Evolutionary conservation across 1,284 basidiomycete genomes (phyloP).

Genomic region (Agaricales sp.): DNA sequence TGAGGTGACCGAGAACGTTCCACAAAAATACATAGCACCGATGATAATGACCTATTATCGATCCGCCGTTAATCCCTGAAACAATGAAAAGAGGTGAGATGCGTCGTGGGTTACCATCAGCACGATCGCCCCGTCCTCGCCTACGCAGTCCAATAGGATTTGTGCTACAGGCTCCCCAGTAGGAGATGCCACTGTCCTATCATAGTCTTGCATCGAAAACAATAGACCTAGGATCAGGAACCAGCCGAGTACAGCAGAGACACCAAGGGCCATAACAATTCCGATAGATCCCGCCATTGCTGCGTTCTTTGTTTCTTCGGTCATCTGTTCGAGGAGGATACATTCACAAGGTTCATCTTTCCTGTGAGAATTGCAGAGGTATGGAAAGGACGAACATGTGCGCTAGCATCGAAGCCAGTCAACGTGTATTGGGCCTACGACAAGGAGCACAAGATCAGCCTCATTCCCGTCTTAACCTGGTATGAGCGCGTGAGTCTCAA

Average conservation of each 20-base stretch:
- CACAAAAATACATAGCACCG: conserved; percentile 64
- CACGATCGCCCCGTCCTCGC: conserved; percentile 58
- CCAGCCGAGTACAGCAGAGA: conserved; percentile 64
- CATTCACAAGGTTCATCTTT: neutral
- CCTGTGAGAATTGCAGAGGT: neutral
- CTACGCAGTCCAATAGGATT: conserved; percentile 68
- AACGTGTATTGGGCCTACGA: conserved; percentile 65
- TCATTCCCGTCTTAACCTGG: neutral
- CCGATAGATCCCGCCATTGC: conserved; percentile 57
- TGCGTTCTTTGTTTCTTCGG: conserved; percentile 70
- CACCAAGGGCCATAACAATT: conserved; percentile 65
- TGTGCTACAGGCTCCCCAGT: conserved; percentile 67
- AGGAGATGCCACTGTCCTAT: conserved; percentile 35
- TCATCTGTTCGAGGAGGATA: conserved; percentile 54
- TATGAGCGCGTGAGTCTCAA: neutral
- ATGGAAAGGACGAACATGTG: conserved; percentile 36
- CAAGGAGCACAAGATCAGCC: conserved; percentile 22
- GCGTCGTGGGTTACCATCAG: conserved; percentile 39
- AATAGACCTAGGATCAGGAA: conserved; percentile 63
- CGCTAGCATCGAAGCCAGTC: conserved; percentile 63
- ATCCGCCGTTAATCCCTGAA: neutral
- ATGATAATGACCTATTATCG: conserved; percentile 46
- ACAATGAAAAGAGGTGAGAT: neutral
- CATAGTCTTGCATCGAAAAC: conserved; percentile 67
- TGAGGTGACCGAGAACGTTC: conserved; percentile 65